These are phyloP conservation scores for Karstenula rhodostoma DNA, from an alignment of 2,329 filamentous ascomycete genomes.

Conservation along the genomic window DNA sequence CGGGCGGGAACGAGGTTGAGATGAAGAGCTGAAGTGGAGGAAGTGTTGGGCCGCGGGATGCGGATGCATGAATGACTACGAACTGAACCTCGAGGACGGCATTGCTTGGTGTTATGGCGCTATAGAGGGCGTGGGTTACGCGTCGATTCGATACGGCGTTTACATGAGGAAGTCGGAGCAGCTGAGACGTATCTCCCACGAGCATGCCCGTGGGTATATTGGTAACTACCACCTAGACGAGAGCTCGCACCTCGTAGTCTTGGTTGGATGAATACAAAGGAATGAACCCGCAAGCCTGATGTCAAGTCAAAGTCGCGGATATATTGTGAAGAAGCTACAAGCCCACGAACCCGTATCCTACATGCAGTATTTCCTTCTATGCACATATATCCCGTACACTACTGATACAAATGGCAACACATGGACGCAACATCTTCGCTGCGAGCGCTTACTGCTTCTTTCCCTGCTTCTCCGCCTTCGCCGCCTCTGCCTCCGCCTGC, in stretches of 20 bases:
- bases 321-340: slow-evolving; percentile 10
- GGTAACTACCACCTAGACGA: not conserved
- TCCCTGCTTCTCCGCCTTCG: not conserved
- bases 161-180: not conserved
- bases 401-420: slow-evolving; percentile 2
- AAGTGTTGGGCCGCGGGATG: not conserved
- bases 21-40: slow-evolving; percentile 38
- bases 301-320: slow-evolving; percentile 1
- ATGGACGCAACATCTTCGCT: not conserved
- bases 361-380: slow-evolving; percentile 3
- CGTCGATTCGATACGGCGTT: slow-evolving; percentile 2
- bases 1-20: slow-evolving; percentile 32
- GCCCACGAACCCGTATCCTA: not conserved
- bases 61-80: not conserved
- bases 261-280: not conserved
- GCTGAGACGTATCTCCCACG: not conserved
- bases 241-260: not conserved
- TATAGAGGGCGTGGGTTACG: slow-evolving; percentile 7
- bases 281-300: not conserved
- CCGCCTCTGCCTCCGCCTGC: not conserved
- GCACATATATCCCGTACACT: slow-evolving; percentile 8
- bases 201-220: not conserved
- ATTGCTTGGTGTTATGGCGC: slow-evolving; percentile 19
- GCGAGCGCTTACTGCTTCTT: not conserved
- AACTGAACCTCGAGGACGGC: not conserved